Evolutionary conservation across 169 alveolate genomes (phyloP), one percentile per base, ranked within the genome.

Genomic region (Plasmodium chabaudi): DNA sequence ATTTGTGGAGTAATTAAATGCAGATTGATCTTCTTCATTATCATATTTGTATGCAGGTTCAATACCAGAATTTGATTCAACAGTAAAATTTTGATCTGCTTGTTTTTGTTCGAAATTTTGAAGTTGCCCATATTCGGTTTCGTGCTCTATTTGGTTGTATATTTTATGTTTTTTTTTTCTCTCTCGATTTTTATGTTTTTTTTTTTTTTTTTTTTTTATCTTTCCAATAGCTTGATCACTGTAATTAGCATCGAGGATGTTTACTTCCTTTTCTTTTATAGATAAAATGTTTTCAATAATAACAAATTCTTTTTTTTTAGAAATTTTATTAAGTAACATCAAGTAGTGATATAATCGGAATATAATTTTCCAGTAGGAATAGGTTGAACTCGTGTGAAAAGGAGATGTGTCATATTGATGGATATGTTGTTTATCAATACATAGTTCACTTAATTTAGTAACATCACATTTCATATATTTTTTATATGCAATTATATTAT

Each of bases 401-500:
- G 91, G 91, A n/a, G 91, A 55, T 9, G 75, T 57, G 49, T 65
- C 61, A 15, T 86, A 70, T 64, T 86, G 87, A 70, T 71, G 65
- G 17, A 86, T 86, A 42, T 86, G 60, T 57, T 57, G 86, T 72
- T 70, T 86, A 49, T 86, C 91, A 27, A 70, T 63, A 60, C 91
- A 86, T n/a, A 86, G 7, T 65, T 86, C 87, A 70, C 91, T 86
- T 57, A 86, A 55, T 64, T 68, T 70, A 17, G 57, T 46, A n/a
- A 86, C 2, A 46, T 86, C 71, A 70, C 75, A 86, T 49, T 86
- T 68, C 51, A 59, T 86, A 21, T 46, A 86, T 47, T 86, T 86
- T 61, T 86, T 72, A 55, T 23, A 86, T 7, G 68, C 87, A 1
- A 86, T 94, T 23, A 94, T 75, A 64, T 94, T 84, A 72, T 94